Evolutionary conservation across 2,329 filamentous ascomycete species (phyloP), one percentile per base, ranked within the genome.

Genomic region (Monosporascus ibericus): DNA sequence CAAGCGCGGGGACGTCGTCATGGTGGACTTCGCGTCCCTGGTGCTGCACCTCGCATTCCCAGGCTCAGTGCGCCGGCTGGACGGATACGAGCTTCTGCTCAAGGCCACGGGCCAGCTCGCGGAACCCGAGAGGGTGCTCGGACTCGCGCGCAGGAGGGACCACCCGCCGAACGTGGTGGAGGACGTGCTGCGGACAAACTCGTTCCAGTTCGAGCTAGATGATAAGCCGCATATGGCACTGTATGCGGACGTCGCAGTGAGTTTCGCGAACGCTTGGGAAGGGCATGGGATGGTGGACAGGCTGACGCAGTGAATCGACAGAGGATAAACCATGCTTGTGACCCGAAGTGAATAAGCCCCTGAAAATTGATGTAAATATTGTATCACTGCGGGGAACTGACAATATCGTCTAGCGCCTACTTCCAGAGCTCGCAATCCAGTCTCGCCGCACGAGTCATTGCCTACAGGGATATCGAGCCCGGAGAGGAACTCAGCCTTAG

Each of bases 121-220:
- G 2, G 59, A 65, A 14, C 64, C 64, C 1, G 60, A 59, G 15
- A 58, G 48, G 34, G 60, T 71, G 39, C 58, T 61, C 34, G 52
- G 52, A 18, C 60, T 72, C 42, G 60, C 60, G 30, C 57, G 56
- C 24, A 66, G 62, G 36, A 69, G 57, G 50, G 49, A 56, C 1
- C 49, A 53, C 34, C 65, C 55, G 47, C 53, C 55, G 38, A 54
- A 67, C 56, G 60, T 59, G 27, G 58, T 69, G 37, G 69, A 73
- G 58, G 67, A 71, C 42, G 52, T 71, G 7, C 52, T 73, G 53
- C 58, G 67, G 44, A 70, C 67, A 2, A 72, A 72, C 52, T 60
- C 65, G 2, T 70, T 70, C 53, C 62, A 58, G 20, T 61, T 63
- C 27, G 50, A 51, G n/a, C 39, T 70, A 9, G 63, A 55, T 20